A percentile compares a stretch with the other conserved stretches of the same genome.
These are phyloP conservation scores for Ampelocalamus luodianensis DNA, from an alignment of 176 grass and related monocot species.

Conservation along the genomic window DNA sequence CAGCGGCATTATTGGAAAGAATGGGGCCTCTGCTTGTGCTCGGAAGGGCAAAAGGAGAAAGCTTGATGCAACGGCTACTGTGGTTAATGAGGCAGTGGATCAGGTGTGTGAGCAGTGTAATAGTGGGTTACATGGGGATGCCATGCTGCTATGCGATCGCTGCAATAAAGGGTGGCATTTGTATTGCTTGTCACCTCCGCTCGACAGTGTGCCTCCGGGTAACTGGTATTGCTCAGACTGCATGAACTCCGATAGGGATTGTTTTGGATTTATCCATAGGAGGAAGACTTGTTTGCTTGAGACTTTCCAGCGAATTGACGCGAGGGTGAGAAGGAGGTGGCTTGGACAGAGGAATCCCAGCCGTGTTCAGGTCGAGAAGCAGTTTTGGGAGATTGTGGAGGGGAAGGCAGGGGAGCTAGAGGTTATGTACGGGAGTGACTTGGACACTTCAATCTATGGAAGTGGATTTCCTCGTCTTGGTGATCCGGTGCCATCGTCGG, in stretches of 20 bases:
- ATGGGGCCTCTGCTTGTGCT: background rate
- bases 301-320: constrained; percentile 64
- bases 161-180: constrained; percentile 91
- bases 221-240: constrained; percentile 96
- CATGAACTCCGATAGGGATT: constrained; percentile 74
- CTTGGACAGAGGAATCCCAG: constrained; percentile 66
- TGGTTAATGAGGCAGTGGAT: constrained; percentile 57
- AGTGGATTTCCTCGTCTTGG: constrained; percentile 82
- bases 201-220: constrained; percentile 65
- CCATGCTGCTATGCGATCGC: constrained; percentile 90
- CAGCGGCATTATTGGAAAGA: background rate
- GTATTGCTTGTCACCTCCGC: constrained; percentile 79
- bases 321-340: constrained; percentile 76
- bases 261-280: constrained; percentile 75
- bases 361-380: constrained; percentile 77
- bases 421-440: constrained; percentile 92
- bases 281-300: constrained; percentile 71
- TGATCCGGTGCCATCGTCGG: constrained; percentile 53
- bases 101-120: constrained; percentile 93
- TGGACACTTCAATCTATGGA: constrained; percentile 90
- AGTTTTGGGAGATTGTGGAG: constrained; percentile 96
- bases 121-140: constrained; percentile 81
- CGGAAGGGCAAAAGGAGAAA: constrained; percentile 47
- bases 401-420: constrained; percentile 80
- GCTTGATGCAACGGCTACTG: background rate